Evolutionary conservation across 2,329 filamentous ascomycete species (phyloP).

Genomic region (Epichloe aotearoae): DNA sequence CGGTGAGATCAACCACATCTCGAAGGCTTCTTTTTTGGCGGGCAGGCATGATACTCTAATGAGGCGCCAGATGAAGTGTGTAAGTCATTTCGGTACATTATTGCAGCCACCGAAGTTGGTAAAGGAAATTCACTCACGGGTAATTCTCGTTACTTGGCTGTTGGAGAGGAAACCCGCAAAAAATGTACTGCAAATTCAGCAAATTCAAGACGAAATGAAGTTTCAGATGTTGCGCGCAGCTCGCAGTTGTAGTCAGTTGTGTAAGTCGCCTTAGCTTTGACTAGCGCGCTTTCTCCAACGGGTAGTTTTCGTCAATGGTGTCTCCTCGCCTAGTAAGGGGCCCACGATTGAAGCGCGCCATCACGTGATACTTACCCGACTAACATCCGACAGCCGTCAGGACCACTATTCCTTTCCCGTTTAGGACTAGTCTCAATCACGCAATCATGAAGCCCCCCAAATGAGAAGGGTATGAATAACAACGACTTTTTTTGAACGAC

Average conservation of each 20-base stretch:
- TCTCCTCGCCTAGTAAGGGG: too few species aligned
- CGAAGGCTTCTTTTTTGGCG: constrained; percentile 22
- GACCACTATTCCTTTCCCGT: constrained; percentile 1
- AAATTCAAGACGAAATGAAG: background rate
- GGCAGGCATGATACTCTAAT: constrained; percentile 5
- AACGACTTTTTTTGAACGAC: constrained; percentile 8
- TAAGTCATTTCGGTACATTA: background rate
- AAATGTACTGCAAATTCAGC: background rate
- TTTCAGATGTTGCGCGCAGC: background rate
- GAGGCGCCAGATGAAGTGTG: background rate
- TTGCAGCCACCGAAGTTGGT: background rate
- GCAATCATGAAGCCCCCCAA: constrained; percentile 17
- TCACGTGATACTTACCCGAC: background rate
- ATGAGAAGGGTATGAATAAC: constrained; percentile 7
- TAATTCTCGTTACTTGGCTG: too few species aligned
- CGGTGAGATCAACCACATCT: constrained; percentile 29
- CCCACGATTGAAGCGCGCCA: background rate
- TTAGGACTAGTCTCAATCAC: constrained; percentile 19
- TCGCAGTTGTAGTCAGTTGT: background rate
- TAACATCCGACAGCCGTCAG: background rate
- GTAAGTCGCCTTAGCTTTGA: background rate
- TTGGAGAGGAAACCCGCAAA: too few species aligned
- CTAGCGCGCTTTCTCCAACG: background rate
- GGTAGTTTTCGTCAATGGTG: background rate
- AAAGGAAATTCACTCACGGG: background rate